Base-by-base conservation (phyloP, 805 yeast species). In the Yamadazyma paraphyllophila region DNA sequence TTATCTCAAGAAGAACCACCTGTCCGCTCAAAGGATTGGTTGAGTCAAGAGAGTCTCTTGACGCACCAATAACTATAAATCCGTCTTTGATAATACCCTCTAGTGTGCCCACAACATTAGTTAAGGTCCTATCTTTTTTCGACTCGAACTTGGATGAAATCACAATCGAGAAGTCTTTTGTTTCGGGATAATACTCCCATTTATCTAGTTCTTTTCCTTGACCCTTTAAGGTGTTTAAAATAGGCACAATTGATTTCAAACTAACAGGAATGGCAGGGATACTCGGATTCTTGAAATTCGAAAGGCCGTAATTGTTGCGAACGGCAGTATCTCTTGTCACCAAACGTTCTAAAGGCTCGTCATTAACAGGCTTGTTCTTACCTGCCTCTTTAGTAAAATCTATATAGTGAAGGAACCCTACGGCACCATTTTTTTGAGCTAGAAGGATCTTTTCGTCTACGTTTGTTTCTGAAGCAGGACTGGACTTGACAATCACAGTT, bases 1-100 rank as follows among this genome's bases (percentile, higher is more conserved):
- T 63, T 5, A 68, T 60, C 45, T 71, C 76, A 32, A 71, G 56
- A 47, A 71, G 49, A 14, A 71, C 53, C 1, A 68, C 74, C 44
- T 71, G 76, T 7, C 67, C 66, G 45, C 72, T 63, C 40, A 66
- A 52, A 1, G 75, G 74, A 46, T 66, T 63, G 0, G 66, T 53
- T 0, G 65, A 52, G 0, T 73, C 68, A 32, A 66, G 62, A 6
- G 67, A 58, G 43, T 71, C 77, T 43, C 76, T 55, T 4, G 66
- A 55, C 2, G 73, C 69, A 0, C 75, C 77, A 43, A 71, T 65
- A 2, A 71, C 56, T 9, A 71, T 59, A 30, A 60, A 69, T 4
- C 72, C 73, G 46, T 70, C 77, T 43, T 62, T 61, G 36, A 69
- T 55, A 3, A 70, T 63, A 1, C 76, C 76, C 13, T 63, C 57